A percentile compares a stretch with the other conserved stretches of the same genome.
Evolutionary conservation across 1,284 basidiomycete genomes (phyloP).

Genomic region (Hymenochaete sp.): DNA sequence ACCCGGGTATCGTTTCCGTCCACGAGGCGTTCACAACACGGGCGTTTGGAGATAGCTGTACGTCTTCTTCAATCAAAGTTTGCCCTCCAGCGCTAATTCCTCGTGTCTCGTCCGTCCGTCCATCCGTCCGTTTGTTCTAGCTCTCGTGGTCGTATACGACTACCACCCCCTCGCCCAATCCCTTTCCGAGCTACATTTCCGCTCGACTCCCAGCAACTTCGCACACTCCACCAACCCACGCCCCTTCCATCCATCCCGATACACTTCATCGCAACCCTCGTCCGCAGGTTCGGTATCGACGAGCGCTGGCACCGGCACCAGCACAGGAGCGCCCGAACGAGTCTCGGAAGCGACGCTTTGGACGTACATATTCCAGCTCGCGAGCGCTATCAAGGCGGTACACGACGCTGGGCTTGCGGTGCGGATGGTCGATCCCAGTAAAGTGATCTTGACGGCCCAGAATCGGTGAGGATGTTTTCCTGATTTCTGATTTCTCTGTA

Average conservation of each 20-base stretch:
- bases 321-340: conserved; percentile 31
- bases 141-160: conserved; percentile 88
- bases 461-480: conserved; percentile 53
- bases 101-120: background rate
- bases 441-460: conserved; percentile 83
- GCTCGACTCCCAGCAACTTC: conserved; percentile 31
- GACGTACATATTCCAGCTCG: conserved; percentile 91
- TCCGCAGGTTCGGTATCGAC: background rate
- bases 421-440: conserved; percentile 79
- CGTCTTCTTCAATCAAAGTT: conserved; percentile 25
- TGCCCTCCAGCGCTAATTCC: background rate
- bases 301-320: conserved; percentile 26
- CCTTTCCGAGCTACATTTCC: conserved; percentile 63
- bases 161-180: conserved; percentile 85
- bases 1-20: conserved; percentile 82
- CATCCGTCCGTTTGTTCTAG: no score
- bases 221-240: no score
- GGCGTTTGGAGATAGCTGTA: conserved; percentile 89
- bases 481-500: background rate
- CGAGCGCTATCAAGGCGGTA: conserved; percentile 77
- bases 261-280: background rate
- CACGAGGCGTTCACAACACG: conserved; percentile 94
- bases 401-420: conserved; percentile 81
- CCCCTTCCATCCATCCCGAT: background rate
- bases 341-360: conserved; percentile 84